Conservation (phyloP, 1,139 yeast species). For the Starmera stellimalicola region DNA sequence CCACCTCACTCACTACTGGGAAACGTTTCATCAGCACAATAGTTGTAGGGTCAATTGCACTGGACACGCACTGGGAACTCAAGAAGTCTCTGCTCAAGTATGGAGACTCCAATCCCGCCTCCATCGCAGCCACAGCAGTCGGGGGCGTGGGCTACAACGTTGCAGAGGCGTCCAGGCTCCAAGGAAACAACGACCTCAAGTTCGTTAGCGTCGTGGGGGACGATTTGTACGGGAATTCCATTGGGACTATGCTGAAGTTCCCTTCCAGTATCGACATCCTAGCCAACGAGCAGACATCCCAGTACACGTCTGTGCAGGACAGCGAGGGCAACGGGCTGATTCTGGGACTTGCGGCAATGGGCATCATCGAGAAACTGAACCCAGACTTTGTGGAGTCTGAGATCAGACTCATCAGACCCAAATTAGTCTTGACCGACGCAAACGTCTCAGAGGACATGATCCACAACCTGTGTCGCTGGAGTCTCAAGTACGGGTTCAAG, state of each 20-base stretch:
- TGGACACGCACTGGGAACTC: conserved; percentile 54
- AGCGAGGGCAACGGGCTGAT: conserved; percentile 51
- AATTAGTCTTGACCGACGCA: conserved; percentile 54
- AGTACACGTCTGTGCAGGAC: conserved; percentile 64
- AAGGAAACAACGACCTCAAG: conserved; percentile 24
- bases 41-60: conserved; percentile 69
- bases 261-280: conserved; percentile 23
- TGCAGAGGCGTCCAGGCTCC: conserved; percentile 38
- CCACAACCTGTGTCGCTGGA: conserved; percentile 27
- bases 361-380: conserved; percentile 46
- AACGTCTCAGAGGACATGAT: conserved; percentile 44
- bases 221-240: conserved; percentile 42
- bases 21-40: conserved; percentile 12
- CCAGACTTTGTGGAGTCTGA: conserved; percentile 29
- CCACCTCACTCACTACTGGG: no score
- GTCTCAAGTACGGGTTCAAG: conserved; percentile 18
- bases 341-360: conserved; percentile 78
- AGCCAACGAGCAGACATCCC: conserved; percentile 39
- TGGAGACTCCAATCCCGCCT: conserved; percentile 68
- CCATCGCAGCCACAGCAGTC: conserved; percentile 35
- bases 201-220: conserved; percentile 54
- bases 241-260: conserved; percentile 26
- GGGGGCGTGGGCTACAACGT: conserved; percentile 88
- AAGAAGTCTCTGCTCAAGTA: conserved; percentile 23
- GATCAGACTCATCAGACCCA: conserved; percentile 29